Evolutionary conservation across 805 yeast genomes (phyloP).

Genomic region (Tetrapisispora iriomotensis): DNA sequence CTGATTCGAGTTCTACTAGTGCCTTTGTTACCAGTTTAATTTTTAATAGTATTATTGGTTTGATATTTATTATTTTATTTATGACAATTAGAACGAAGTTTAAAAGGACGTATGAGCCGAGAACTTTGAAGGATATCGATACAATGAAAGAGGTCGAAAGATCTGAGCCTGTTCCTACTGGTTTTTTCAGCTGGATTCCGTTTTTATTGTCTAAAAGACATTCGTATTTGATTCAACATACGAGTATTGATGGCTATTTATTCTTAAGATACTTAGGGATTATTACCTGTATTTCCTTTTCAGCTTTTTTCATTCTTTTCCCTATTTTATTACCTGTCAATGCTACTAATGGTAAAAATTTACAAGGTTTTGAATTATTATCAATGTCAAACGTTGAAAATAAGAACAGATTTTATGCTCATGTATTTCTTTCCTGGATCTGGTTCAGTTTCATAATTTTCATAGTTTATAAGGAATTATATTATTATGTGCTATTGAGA

Average conservation of each 20-base stretch:
- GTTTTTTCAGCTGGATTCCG: constrained; percentile 52
- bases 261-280: constrained; percentile 55
- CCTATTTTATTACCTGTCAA: constrained; percentile 67
- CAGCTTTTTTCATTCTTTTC: constrained; percentile 48
- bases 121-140: constrained; percentile 37
- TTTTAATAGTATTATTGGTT: constrained; percentile 51
- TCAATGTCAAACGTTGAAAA: constrained; percentile 53
- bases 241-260: constrained; percentile 70
- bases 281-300: constrained; percentile 41
- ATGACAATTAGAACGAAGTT: constrained; percentile 52
- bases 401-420: constrained; percentile 62
- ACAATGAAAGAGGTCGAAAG: constrained; percentile 35
- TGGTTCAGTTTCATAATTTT: constrained; percentile 58
- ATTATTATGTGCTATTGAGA: constrained; percentile 59
- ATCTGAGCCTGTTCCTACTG: constrained; percentile 58
- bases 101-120: constrained; percentile 73
- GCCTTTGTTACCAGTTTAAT: constrained; percentile 68
- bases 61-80: constrained; percentile 51
- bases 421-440: constrained; percentile 66
- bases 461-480: constrained; percentile 63
- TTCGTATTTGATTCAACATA: constrained; percentile 53
- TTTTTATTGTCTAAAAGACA: constrained; percentile 46
- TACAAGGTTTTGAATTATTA: constrained; percentile 53
- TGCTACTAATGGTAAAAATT: constrained; percentile 54
- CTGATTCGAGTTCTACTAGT: constrained; percentile 44